Conservation (phyloP, 1,284 basidiomycete genomes). For the Leccinum insolens region DNA sequence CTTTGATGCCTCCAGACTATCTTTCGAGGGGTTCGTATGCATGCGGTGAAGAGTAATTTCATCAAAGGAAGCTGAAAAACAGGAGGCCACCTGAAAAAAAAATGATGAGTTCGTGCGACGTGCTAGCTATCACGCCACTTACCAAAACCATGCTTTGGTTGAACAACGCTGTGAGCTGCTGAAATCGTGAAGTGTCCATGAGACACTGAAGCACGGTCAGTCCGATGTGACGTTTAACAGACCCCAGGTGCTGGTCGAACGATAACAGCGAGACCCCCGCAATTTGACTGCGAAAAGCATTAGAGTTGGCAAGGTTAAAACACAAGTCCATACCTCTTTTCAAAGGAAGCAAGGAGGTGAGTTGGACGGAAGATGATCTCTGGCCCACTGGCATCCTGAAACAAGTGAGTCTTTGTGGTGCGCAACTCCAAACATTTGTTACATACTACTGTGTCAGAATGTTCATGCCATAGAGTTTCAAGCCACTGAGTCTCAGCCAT, state of each 20-base stretch:
- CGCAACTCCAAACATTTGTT: not conserved
- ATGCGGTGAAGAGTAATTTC: conserved; percentile 29
- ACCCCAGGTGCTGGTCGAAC: conserved; percentile 37
- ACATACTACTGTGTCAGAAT: conserved; percentile 18
- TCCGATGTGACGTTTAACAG: conserved; percentile 39
- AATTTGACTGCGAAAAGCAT: conserved; percentile 21
- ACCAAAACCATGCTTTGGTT: conserved; percentile 44
- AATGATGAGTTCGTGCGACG: conserved; percentile 7
- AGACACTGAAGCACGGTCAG: conserved; percentile 43
- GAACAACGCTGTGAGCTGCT: conserved; percentile 44
- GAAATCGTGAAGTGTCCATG: conserved; percentile 37
- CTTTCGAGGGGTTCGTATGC: conserved; percentile 1
- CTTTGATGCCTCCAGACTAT: conserved; percentile 14
- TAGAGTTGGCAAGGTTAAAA: not conserved
- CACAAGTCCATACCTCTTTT: conserved; percentile 27
- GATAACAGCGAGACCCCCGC: conserved; percentile 30
- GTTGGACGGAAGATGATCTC: conserved; percentile 28
- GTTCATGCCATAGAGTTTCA: conserved; percentile 46
- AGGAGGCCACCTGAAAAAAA: conserved; percentile 38
- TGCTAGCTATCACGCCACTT: conserved; percentile 14
- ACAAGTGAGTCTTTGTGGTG: not conserved
- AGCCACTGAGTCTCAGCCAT: conserved; percentile 52
- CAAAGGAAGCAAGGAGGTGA: conserved; percentile 23
- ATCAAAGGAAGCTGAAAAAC: conserved; percentile 46
- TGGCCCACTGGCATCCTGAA: conserved; percentile 27